Evolutionary conservation across 768 basidiomycete genomes (phyloP).

Genomic region (Suillus sp.): DNA sequence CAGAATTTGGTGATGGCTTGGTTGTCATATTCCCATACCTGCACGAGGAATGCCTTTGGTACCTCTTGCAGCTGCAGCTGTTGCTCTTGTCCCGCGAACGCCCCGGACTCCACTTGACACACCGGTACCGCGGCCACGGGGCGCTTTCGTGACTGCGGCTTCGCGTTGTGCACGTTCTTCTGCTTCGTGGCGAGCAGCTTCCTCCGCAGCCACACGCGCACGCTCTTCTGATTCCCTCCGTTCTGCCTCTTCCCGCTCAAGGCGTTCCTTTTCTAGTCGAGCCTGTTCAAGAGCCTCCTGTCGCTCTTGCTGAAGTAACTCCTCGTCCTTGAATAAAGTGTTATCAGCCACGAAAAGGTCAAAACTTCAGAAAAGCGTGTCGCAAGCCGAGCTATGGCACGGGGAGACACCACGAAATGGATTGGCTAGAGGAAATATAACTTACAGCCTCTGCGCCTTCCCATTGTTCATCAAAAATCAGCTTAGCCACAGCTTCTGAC

Average conservation of each 20-base stretch:
- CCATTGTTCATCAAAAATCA: slow-evolving; percentile 81
- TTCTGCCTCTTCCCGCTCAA: slow-evolving; percentile 37
- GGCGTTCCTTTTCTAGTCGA: slow-evolving; percentile 32
- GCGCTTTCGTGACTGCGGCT: slow-evolving; percentile 31
- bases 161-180: slow-evolving; percentile 54
- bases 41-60: slow-evolving; percentile 42
- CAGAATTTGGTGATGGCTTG: background rate
- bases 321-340: slow-evolving; percentile 55
- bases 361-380: background rate
- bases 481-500: slow-evolving; percentile 65
- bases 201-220: slow-evolving; percentile 32
- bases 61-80: slow-evolving; percentile 47
- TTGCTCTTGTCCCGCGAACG: slow-evolving; percentile 71
- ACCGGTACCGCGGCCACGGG: slow-evolving; percentile 46
- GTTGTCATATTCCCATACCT: slow-evolving; percentile 30
- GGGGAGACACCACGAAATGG: background rate
- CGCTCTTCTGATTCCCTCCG: slow-evolving; percentile 44
- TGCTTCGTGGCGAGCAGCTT: slow-evolving; percentile 42
- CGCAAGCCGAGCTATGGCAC: background rate
- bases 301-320: slow-evolving; percentile 47
- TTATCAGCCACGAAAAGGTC: background rate
- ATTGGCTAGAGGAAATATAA: slow-evolving; percentile 11
- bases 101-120: slow-evolving; percentile 64
- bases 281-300: slow-evolving; percentile 32
- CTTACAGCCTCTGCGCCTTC: slow-evolving; percentile 71